Evolutionary conservation across 176 grass and related monocot species (phyloP).

Genomic region (Microstegium vimineum): DNA sequence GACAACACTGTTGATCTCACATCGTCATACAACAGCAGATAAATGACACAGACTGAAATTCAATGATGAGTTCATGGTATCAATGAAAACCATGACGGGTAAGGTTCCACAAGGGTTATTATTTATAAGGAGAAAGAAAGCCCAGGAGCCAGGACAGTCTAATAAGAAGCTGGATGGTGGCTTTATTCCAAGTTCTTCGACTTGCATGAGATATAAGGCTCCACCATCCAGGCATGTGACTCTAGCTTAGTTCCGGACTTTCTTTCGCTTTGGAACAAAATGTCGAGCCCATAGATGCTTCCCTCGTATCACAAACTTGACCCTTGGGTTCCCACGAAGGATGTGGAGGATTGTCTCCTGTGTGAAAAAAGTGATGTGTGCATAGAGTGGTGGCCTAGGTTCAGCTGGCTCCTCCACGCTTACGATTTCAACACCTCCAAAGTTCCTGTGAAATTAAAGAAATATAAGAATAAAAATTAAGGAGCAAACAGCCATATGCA

Average conservation of each 20-base stretch:
- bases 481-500: not conserved
- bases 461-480: not conserved
- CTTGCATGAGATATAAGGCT: not conserved
- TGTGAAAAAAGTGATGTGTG: constrained; percentile 50
- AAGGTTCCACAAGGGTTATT: not conserved
- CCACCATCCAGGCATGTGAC: not conserved
- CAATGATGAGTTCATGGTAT: too few species aligned
- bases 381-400: constrained; percentile 41
- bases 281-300: constrained; percentile 66
- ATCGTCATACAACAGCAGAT: not conserved
- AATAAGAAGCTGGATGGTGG: not conserved
- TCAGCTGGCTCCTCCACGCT: constrained; percentile 36
- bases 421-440: constrained; percentile 43
- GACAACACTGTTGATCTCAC: not conserved
- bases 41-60: too few species aligned
- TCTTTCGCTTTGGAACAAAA: constrained; percentile 56
- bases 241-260: not conserved
- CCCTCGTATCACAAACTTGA: constrained; percentile 48
- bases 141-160: not conserved
- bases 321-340: constrained; percentile 32
- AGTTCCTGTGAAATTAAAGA: constrained; percentile 21
- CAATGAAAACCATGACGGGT: not conserved
- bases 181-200: not conserved
- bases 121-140: not conserved
- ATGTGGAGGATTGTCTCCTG: constrained; percentile 29